Base-by-base conservation (phyloP, 1,139 yeast genomes). In the Meyerozyma guilliermondii region DNA sequence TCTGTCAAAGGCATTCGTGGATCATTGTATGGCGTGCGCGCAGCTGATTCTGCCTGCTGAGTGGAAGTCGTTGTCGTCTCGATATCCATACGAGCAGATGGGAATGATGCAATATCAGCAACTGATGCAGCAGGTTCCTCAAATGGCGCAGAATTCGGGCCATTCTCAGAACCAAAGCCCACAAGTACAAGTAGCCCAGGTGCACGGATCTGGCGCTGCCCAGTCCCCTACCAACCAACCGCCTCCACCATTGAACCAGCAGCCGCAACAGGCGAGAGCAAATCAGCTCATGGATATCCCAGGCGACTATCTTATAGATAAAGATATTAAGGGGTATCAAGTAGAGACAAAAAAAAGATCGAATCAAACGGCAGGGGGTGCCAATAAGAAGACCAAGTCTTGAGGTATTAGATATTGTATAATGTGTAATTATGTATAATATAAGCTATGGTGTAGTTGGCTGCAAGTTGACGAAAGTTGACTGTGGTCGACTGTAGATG, bases 1-100 rank as follows among this genome's bases (percentile, higher is more conserved):
- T 5, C 65, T 69, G 39, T 73, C 83, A 16, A 80, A 77, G 50
- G 65, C 65, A 5, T 85, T 85, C 58, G 71, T 84, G 22, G 83
- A 76, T 35, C 94, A 85, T 58, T 81, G 86, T 50, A 70, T 70
- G 37, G 78, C 73, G 27, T 84, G 92, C 62, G 85, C 89, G 40
- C 58, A 59, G 28, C 55, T 45, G 42, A 49, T 60, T 16, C 47
- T 53, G 13, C 65, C 66, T 9, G 53, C 63, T 2, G 63, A 63
- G 48, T 63, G 67, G 67, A 58, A 50, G 42, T 43, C 38, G n/a
- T 29, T 29, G 20, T 20, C 23, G 24, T 18, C 36, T 13, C 23
- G 36, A 33, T 33, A 33, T 20, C 36, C 36, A 3, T 33, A 33
- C 24, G 36, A 33, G 24, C 36, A 33, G 10, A 20, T 33, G 24